phyloP scores from a whole-genome alignment of 2,329 filamentous ascomycete species.

The Alternaria longipes region DNA sequence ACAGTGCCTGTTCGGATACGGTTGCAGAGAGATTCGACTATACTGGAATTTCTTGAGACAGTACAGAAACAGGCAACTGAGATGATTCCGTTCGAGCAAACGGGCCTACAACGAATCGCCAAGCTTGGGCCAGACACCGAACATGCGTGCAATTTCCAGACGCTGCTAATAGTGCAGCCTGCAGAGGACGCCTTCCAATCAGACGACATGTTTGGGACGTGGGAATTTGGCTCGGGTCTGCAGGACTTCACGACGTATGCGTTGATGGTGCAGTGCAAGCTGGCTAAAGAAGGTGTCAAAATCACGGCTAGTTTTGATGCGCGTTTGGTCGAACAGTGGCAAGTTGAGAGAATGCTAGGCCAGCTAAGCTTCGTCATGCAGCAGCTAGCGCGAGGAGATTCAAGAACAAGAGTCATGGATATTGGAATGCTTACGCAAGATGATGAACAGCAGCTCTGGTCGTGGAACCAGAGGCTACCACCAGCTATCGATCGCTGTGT shows the following conservation, averaged over 20 bases:
- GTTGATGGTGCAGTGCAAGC: no score
- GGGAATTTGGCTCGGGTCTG: no score
- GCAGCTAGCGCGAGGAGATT: not conserved
- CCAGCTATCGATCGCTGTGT: slow-evolving; percentile 14
- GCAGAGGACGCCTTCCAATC: not conserved
- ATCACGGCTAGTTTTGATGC: no score
- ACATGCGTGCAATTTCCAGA: slow-evolving; percentile 55
- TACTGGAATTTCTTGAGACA: slow-evolving; percentile 17
- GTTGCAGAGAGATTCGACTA: not conserved
- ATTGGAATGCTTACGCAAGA: not conserved
- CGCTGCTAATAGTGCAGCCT: slow-evolving; percentile 62
- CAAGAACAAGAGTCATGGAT: not conserved
- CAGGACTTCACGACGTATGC: no score
- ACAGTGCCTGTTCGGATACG: slow-evolving; percentile 46
- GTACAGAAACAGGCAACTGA: slow-evolving; percentile 26
- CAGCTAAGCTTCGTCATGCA: not conserved
- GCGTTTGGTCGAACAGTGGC: no score
- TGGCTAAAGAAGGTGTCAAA: no score
- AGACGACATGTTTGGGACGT: no score
- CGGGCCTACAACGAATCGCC: slow-evolving; percentile 44
- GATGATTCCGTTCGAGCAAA: slow-evolving; percentile 44
- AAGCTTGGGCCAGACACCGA: not conserved
- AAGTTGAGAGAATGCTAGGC: no score
- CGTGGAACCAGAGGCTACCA: not conserved
- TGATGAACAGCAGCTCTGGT: not conserved